These are phyloP conservation scores for Sarcomyxa edulis DNA, from an alignment of 768 basidiomycete species.

Conservation along the genomic window DNA sequence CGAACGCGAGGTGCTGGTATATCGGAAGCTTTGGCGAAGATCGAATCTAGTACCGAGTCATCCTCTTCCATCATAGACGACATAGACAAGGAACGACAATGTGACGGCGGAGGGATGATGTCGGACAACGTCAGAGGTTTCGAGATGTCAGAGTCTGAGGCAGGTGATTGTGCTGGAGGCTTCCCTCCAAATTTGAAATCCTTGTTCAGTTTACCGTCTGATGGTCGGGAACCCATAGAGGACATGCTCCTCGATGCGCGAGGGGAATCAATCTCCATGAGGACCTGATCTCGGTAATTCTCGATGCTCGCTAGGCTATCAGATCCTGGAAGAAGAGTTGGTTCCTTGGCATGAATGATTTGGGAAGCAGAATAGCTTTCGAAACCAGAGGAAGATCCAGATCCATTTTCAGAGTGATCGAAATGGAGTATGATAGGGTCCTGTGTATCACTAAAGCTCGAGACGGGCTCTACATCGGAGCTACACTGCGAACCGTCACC, in stretches of 20 bases:
- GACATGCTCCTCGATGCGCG: slow-evolving; percentile 14
- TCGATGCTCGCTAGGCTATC: slow-evolving; percentile 33
- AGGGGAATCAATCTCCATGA: slow-evolving; percentile 14
- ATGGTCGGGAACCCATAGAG: slow-evolving; percentile 39
- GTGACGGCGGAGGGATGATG: slow-evolving; percentile 64
- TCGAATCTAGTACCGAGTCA: slow-evolving; percentile 49
- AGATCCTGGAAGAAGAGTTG: slow-evolving; percentile 31
- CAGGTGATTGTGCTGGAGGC: slow-evolving; percentile 18
- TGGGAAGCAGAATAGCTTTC: slow-evolving; percentile 6
- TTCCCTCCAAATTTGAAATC: slow-evolving; percentile 74
- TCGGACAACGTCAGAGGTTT: slow-evolving; percentile 60
- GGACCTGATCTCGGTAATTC: slow-evolving; percentile 9
- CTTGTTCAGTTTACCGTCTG: slow-evolving; percentile 62
- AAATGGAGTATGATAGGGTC: too few relatives aligned
- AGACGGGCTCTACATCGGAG: too few relatives aligned
- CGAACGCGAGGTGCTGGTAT: slow-evolving; percentile 28
- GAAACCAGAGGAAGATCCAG: too few relatives aligned
- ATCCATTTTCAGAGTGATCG: slow-evolving; percentile 3
- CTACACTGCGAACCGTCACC: slow-evolving; percentile 5
- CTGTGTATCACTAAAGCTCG: too few relatives aligned
- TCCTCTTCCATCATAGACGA: slow-evolving; percentile 42
- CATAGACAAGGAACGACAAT: slow-evolving; percentile 43
- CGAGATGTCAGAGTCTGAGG: slow-evolving; percentile 14
- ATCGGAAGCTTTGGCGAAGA: slow-evolving; percentile 41
- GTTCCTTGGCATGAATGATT: slow-evolving; percentile 27